Conservation (phyloP, 805 yeast species). For the Sugiyamaella lignohabitans region DNA sequence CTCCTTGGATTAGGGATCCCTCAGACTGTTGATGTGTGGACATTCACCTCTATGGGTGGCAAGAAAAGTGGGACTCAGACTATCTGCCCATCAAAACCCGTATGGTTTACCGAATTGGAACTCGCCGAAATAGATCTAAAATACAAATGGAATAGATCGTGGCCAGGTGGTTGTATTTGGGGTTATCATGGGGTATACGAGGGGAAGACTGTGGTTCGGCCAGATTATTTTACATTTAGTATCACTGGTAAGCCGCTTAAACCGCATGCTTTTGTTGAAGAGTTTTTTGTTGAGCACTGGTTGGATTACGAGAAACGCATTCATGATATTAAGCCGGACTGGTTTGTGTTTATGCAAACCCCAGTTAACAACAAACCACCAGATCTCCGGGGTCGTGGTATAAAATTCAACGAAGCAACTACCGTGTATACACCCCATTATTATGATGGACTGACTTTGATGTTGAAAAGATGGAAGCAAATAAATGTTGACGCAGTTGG, state of each 20-base stretch:
- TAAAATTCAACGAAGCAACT: conserved; percentile 16
- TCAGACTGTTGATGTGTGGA: conserved; percentile 59
- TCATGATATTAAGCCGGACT: conserved; percentile 39
- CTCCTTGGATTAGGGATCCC: conserved; percentile 70
- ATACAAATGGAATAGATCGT: conserved; percentile 67
- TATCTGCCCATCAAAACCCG: conserved; percentile 62
- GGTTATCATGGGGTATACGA: conserved; percentile 75
- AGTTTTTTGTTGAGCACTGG: conserved; percentile 57
- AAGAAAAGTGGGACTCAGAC: conserved; percentile 47
- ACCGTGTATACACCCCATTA: conserved; percentile 79
- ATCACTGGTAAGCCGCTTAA: conserved; percentile 38
- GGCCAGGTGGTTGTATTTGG: conserved; percentile 80
- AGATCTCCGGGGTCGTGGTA: conserved; percentile 39
- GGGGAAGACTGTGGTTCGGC: conserved; percentile 36
- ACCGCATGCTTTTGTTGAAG: conserved; percentile 53
- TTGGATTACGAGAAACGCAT: conserved; percentile 41
- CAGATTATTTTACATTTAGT: conserved; percentile 43
- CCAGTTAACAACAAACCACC: conserved; percentile 82
- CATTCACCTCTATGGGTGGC: conserved; percentile 69
- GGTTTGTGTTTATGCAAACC: conserved; percentile 65
- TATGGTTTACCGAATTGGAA: conserved; percentile 51
- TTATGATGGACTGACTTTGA: conserved; percentile 86
- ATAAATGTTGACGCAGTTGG: conserved; percentile 87
- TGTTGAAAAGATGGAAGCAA: conserved; percentile 76
- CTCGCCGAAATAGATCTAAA: conserved; percentile 38